Evolutionary conservation across 2,329 filamentous ascomycete species (phyloP).

Genomic region (Berkeleyomyces rouxiae): DNA sequence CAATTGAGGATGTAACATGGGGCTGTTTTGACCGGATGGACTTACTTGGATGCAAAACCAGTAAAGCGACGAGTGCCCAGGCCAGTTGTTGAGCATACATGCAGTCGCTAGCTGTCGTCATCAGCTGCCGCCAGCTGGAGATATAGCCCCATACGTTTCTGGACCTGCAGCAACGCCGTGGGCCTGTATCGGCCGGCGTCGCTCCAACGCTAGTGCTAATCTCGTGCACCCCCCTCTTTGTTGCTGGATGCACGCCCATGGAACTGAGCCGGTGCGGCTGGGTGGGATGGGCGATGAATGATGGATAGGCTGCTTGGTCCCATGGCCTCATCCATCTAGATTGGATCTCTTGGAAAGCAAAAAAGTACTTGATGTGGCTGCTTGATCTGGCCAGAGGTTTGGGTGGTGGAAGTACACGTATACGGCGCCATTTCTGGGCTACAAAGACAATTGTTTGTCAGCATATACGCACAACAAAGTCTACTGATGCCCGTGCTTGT

Average conservation of each 20-base stretch:
- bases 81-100: not conserved
- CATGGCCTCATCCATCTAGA: not conserved
- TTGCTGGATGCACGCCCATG: not conserved
- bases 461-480: too few relatives aligned
- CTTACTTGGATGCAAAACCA: too few relatives aligned
- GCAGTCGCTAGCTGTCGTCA: not conserved
- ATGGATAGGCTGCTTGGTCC: not conserved
- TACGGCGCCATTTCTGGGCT: too few relatives aligned
- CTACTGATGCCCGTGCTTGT: too few relatives aligned
- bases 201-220: not conserved
- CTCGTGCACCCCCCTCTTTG: not conserved
- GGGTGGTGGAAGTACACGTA: too few relatives aligned
- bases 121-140: not conserved
- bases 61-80: not conserved
- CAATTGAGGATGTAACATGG: too few relatives aligned
- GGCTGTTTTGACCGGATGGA: too few relatives aligned
- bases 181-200: not conserved
- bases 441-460: too few relatives aligned
- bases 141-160: not conserved
- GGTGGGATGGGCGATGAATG: not conserved
- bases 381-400: too few relatives aligned
- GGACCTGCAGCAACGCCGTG: not conserved
- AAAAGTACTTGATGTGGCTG: too few relatives aligned
- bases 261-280: not conserved
- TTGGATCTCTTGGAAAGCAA: too few relatives aligned